Base-by-base conservation (phyloP, 2,329 filamentous ascomycete species). In the Colletotrichum higginsianum region DNA sequence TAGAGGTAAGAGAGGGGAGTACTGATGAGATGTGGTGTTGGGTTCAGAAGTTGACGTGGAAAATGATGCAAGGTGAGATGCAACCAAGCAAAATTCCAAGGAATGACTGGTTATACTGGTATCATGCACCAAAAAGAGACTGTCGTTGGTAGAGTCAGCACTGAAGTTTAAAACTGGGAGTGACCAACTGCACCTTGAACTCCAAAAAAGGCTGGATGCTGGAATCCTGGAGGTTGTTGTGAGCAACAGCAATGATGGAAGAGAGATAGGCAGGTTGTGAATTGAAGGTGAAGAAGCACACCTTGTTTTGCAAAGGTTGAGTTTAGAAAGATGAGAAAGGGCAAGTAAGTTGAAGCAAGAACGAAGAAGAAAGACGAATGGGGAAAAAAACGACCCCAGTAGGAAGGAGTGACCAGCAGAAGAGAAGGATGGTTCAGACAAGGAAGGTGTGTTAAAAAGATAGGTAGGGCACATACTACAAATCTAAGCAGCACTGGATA, bases 121-220 rank as follows among this genome's bases (percentile, higher is more conserved):
- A 16, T 2, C 18, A 26, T 30, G 40, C 6, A 9, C 21, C n/a
- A 18, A 57, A 15, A 21, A 16, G 5, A 16, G 13, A 57, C 12
- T 5, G 15, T 35, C 2, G 3, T 13, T 46, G 9, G 21, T n/a
- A 11, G 30, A n/a, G 21, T n/a, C 9, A 44, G 23, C 7, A 18
- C 21, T 2, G 4, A 11, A 4, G 4, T 0, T 1, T 0, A 40
- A 5, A 2, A 56, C 3, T 5, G 2, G 1, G 53, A 15, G 6
- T 23, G 2, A 9, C 23, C 5, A 1, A 23, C 2, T 16, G 0
- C 23, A 57, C 35, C 53, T 40, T n/a, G 23, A 57, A 12, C 6
- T 8, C 9, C 53, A 57, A 23, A 12, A 12, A 42, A 16, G 5
- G n/a, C 30, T n/a, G 8, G 30, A 8, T 16, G 13, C 2, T 40